phyloP scores from a whole-genome alignment of 2,329 filamentous ascomycete species.

The Ilyonectria sp. region DNA sequence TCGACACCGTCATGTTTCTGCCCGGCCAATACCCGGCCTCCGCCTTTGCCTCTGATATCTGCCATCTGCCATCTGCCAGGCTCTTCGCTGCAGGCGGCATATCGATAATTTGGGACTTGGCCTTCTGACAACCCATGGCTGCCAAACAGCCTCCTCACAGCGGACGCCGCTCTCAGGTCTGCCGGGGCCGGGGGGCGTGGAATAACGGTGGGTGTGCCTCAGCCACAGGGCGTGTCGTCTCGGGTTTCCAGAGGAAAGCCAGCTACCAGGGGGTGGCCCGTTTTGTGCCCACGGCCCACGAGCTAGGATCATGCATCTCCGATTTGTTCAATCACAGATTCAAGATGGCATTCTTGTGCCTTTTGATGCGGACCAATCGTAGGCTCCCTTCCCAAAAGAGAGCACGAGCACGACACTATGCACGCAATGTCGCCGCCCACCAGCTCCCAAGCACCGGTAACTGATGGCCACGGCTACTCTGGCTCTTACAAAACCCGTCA shows the following conservation, averaged over 20 bases:
- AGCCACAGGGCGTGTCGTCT: slow-evolving; percentile 36
- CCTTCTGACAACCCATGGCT: slow-evolving; percentile 28
- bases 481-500: slow-evolving; percentile 11
- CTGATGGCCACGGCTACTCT: slow-evolving; percentile 30
- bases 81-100: slow-evolving; percentile 21
- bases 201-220: slow-evolving; percentile 23
- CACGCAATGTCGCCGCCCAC: slow-evolving; percentile 35
- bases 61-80: slow-evolving; percentile 18
- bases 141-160: slow-evolving; percentile 23
- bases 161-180: slow-evolving; percentile 35
- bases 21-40: slow-evolving; percentile 41
- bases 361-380: slow-evolving; percentile 41
- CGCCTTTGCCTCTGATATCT: slow-evolving; percentile 15
- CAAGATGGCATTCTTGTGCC: slow-evolving; percentile 39
- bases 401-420: slow-evolving; percentile 27
- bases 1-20: slow-evolving; percentile 21
- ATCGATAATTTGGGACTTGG: slow-evolving; percentile 21
- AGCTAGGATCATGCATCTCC: slow-evolving; percentile 48
- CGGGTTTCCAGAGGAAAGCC: slow-evolving; percentile 25
- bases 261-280: slow-evolving; percentile 35
- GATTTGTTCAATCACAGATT: slow-evolving; percentile 47
- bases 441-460: slow-evolving; percentile 34
- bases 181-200: slow-evolving; percentile 36
- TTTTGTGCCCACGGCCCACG: slow-evolving; percentile 36
- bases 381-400: slow-evolving; percentile 22